phyloP scores from a whole-genome alignment of 2,329 filamentous ascomycete genomes.

The Colletotrichum salicis region DNA sequence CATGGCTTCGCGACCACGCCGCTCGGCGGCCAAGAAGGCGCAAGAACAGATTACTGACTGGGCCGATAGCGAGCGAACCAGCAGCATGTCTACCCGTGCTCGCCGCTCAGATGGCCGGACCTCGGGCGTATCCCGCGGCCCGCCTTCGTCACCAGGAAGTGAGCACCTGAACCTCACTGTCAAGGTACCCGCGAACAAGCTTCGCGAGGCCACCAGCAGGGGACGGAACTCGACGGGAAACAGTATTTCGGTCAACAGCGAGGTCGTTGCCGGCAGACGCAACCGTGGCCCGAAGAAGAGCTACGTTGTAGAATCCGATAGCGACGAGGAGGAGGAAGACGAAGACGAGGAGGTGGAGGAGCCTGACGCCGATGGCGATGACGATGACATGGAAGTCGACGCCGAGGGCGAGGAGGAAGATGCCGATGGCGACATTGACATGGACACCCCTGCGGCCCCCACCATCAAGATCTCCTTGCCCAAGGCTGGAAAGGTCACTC shows the following conservation, averaged over 20 bases:
- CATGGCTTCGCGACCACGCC: conserved; percentile 61
- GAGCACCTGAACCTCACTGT: conserved; percentile 63
- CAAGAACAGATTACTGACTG: conserved; percentile 57
- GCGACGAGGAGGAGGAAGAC: conserved; percentile 56
- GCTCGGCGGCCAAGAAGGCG: conserved; percentile 55
- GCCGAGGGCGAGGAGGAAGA: conserved; percentile 44
- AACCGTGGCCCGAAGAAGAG: conserved; percentile 68
- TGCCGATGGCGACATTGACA: conserved; percentile 58
- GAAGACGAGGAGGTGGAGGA: conserved; percentile 48
- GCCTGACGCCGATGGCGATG: conserved; percentile 45
- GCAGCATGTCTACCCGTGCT: conserved; percentile 61
- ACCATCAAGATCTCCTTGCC: conserved; percentile 37
- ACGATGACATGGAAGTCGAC: conserved; percentile 51
- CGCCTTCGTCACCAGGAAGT: conserved; percentile 55
- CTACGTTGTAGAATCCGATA: conserved; percentile 68
- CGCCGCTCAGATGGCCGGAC: conserved; percentile 60
- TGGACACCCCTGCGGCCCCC: conserved; percentile 47
- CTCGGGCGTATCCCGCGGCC: conserved; percentile 55
- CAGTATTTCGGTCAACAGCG: conserved; percentile 45
- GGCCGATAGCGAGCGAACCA: conserved; percentile 58
- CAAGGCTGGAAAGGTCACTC: conserved; percentile 32
- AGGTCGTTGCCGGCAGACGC: conserved; percentile 62
- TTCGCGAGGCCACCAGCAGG: conserved; percentile 60
- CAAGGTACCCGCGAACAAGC: conserved; percentile 62
- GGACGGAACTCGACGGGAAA: conserved; percentile 44